Percentiles rank a stretch among this genome's conserved stretches.
Conservation (phyloP, 257 asterid genomes). For the Solanum sejunctum region DNA sequence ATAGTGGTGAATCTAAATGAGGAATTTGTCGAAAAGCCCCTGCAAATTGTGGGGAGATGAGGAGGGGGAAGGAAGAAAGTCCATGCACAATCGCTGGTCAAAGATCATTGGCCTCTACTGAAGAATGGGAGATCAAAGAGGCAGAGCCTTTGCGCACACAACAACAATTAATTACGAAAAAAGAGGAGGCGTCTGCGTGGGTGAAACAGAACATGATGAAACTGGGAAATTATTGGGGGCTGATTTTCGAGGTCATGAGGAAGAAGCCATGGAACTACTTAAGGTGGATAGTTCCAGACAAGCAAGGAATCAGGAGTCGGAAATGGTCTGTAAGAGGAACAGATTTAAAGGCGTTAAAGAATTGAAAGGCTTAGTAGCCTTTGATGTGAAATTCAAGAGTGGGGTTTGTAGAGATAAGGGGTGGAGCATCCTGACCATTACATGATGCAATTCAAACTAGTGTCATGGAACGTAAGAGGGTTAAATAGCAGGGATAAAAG, state of each 20-base stretch:
- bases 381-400: neutral
- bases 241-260: neutral
- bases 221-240: neutral
- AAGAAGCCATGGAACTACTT: neutral
- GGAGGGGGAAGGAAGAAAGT: neutral
- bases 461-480: neutral
- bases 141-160: neutral
- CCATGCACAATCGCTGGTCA: neutral
- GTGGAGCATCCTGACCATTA: neutral
- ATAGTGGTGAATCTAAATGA: no score
- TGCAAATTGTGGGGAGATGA: neutral
- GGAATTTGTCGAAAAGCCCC: no score
- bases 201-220: neutral
- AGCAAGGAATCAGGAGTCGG: neutral
- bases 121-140: neutral
- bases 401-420: neutral
- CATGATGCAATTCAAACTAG: neutral
- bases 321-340: neutral
- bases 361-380: neutral
- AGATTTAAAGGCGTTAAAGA: neutral
- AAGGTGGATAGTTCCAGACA: neutral
- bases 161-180: neutral
- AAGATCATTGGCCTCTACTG: neutral
- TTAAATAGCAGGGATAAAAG: no score
- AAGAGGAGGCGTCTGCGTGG: neutral